These are phyloP conservation scores for Podaxis sp. DNA, from an alignment of 768 basidiomycete genomes.

Conservation along the genomic window DNA sequence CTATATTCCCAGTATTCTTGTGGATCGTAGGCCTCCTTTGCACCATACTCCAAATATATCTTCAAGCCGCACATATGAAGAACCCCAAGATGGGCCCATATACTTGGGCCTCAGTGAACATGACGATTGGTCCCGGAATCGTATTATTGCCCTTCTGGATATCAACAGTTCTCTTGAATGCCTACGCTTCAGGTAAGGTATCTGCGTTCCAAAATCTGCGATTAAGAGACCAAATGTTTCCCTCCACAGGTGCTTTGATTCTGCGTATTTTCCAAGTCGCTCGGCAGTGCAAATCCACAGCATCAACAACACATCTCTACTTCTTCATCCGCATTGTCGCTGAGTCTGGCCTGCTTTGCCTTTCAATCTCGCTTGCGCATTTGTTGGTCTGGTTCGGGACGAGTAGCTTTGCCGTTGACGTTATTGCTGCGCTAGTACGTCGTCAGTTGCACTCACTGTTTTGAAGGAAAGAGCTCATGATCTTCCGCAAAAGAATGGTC, in stretches of 20 bases:
- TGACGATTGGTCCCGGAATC: not conserved
- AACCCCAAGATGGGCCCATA: conserved; percentile 1
- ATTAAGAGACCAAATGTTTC: not conserved
- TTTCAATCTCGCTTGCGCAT: not conserved
- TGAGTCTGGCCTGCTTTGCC: not conserved
- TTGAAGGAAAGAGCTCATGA: not conserved
- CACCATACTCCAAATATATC: conserved; percentile 1
- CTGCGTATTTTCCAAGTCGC: not conserved
- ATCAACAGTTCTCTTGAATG: not conserved
- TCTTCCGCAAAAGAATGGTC: not conserved
- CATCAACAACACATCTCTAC: not conserved
- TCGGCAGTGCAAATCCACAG: too few species aligned
- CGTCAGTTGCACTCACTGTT: not conserved
- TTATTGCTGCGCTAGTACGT: not conserved
- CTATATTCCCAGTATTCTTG: not conserved
- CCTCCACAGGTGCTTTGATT: not conserved
- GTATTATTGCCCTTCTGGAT: conserved; percentile 1
- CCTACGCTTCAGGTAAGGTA: not conserved
- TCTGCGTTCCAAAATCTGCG: not conserved
- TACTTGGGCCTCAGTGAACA: not conserved
- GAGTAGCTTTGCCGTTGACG: not conserved
- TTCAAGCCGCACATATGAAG: not conserved
- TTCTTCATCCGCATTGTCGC: not conserved
- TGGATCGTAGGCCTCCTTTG: not conserved
- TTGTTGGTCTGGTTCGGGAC: not conserved